Conservation (phyloP, 306 rosid species). For the Prunus fruticosa region DNA sequence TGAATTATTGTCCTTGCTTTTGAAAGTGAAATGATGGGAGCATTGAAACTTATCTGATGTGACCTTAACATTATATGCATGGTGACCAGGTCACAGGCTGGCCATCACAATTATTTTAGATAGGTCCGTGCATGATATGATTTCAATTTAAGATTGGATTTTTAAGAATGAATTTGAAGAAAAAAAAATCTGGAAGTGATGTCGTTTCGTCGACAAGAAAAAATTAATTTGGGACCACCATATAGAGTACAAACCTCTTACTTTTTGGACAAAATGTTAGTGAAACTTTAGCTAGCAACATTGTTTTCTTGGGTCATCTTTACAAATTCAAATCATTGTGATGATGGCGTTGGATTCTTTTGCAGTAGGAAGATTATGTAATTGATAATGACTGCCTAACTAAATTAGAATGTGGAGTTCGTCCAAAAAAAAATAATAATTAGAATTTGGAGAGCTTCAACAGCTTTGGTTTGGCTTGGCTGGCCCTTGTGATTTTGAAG, state of each 20-base stretch:
- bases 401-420: neutral
- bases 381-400: neutral
- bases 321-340: neutral
- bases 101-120: slow-evolving; percentile 30
- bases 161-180: slow-evolving; percentile 7
- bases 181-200: neutral
- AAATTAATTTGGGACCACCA: slow-evolving; percentile 9
- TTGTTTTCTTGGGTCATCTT: neutral
- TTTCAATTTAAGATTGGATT: slow-evolving; percentile 22
- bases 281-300: neutral
- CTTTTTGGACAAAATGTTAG: neutral
- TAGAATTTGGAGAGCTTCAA: neutral
- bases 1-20: neutral
- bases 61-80: neutral
- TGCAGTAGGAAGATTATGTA: neutral
- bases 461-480: neutral
- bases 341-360: neutral
- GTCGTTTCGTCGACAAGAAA: neutral
- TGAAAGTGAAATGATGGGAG: neutral
- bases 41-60: neutral
- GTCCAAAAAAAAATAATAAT: too few relatives aligned
- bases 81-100: slow-evolving; percentile 41
- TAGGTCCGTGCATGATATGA: slow-evolving; percentile 31
- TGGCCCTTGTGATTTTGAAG: neutral
- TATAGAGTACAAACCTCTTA: neutral